These are phyloP conservation scores for Aquilaria agallochum DNA, from an alignment of 441 rosid species.

Conservation along the genomic window DNA sequence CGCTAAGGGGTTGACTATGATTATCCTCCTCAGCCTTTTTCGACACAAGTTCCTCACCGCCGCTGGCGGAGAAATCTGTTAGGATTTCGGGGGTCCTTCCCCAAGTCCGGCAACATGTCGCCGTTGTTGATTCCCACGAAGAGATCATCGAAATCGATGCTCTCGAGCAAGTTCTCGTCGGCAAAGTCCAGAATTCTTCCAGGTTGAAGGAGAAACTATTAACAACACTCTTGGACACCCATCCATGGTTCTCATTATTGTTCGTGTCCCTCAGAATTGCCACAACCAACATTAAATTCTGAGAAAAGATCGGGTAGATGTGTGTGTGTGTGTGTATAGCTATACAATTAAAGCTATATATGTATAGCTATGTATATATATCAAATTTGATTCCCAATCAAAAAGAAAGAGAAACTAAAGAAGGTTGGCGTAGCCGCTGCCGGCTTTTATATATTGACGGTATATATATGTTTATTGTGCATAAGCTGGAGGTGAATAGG, in stretches of 20 bases:
- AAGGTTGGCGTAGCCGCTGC: too few relatives aligned
- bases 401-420: too few relatives aligned
- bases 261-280: slow-evolving; percentile 35
- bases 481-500: slow-evolving; percentile 2
- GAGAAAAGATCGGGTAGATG: background rate
- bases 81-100: slow-evolving; percentile 69
- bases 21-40: slow-evolving; percentile 24
- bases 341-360: too few relatives aligned
- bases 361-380: too few relatives aligned
- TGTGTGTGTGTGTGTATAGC: too few relatives aligned
- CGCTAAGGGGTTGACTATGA: slow-evolving; percentile 11
- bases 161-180: slow-evolving; percentile 51
- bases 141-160: slow-evolving; percentile 75
- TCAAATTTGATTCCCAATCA: too few relatives aligned
- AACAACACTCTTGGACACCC: slow-evolving; percentile 18
- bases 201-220: slow-evolving; percentile 25
- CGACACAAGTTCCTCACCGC: slow-evolving; percentile 47
- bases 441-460: too few relatives aligned
- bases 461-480: too few relatives aligned
- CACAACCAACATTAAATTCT: slow-evolving; percentile 70
- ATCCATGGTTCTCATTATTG: slow-evolving; percentile 35
- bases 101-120: slow-evolving; percentile 72
- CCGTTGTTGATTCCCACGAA: slow-evolving; percentile 52
- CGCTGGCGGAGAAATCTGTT: slow-evolving; percentile 46
- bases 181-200: slow-evolving; percentile 52